phyloP scores from a whole-genome alignment of 192 early-diverging fungal genomes.

The Backusella macrospora region DNA sequence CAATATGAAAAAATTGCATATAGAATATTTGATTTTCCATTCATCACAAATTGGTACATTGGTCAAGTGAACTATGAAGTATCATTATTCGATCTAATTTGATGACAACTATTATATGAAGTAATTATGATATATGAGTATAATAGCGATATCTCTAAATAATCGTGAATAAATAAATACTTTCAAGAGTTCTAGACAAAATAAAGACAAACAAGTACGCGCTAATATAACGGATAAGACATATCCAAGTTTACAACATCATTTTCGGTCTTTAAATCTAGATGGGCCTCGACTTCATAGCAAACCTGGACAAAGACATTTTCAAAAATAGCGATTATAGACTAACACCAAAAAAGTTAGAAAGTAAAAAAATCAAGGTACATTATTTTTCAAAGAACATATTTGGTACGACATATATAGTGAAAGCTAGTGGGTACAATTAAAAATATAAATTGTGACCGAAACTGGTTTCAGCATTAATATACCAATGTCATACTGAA shows the following conservation, averaged over 20 bases:
- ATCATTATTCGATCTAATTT: neutral
- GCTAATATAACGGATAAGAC: constrained; percentile 6
- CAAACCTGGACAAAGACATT: neutral
- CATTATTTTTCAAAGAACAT: neutral
- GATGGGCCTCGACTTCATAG: constrained; percentile 1
- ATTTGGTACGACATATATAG: neutral
- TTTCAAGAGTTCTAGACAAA: neutral
- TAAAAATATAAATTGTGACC: neutral
- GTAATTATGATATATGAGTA: neutral
- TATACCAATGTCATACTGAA: neutral
- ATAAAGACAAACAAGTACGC: neutral
- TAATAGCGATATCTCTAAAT: neutral
- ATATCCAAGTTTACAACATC: constrained; percentile 3
- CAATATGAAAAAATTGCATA: neutral
- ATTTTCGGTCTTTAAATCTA: neutral
- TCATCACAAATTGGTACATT: neutral
- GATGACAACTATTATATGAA: neutral
- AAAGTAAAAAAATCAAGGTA: neutral
- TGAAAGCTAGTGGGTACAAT: neutral
- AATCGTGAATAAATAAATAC: neutral
- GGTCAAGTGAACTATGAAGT: neutral
- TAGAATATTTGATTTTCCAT: neutral
- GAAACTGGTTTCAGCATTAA: neutral
- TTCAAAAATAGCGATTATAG: constrained; percentile 5
- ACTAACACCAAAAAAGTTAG: constrained; percentile 6